Base-by-base conservation (phyloP, 2,329 filamentous ascomycete genomes). In the Colletotrichum costaricense region DNA sequence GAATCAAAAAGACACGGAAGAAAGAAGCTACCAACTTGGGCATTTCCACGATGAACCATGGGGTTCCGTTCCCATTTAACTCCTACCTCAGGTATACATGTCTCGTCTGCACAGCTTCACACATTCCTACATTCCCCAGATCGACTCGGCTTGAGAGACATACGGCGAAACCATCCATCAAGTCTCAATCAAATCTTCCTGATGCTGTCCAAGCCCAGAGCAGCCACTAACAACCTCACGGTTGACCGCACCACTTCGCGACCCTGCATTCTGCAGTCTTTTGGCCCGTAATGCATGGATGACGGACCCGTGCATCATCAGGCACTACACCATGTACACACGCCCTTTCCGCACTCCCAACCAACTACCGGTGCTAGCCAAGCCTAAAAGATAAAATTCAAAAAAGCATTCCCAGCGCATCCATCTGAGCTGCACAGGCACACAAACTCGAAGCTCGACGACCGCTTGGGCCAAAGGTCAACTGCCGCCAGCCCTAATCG, bases 181-280 rank as follows among this genome's bases (percentile, higher is more conserved):
- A 28, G 54, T 35, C 63, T 28, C 30, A 24, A 24, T 28, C 54
- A 38, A 22, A 35, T 28, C 55, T 22, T n/a, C 5, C 22, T 49
- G 62, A 12, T 8, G 30, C 26, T 14, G 5, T 22, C 60, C 30
- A 22, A 30, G 33, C n/a, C 38, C 46, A 22, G 16, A 4, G 22
- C 57, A 72, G 46, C 71, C 67, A 66, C 67, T 62, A 14, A 63
- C 35, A 38, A 35, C 35, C 28, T 42, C 38, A 42, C 14, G 38
- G 38, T 49, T 70, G 66, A 73, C 67, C 46, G 49, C 71, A 70
- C 55, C 14, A 19, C 49, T 24, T 2, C 16, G 60, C 71, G 55
- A 73, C 71, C 71, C 71, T 73, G 67, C 60, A 70, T 62, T 60
- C 56, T 49, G 19, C 19, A 49, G 19, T n/a, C 42, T n/a, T 56